Evolutionary conservation across 1,284 basidiomycete species (phyloP).

Genomic region (Cystobasidiaceae sp.): DNA sequence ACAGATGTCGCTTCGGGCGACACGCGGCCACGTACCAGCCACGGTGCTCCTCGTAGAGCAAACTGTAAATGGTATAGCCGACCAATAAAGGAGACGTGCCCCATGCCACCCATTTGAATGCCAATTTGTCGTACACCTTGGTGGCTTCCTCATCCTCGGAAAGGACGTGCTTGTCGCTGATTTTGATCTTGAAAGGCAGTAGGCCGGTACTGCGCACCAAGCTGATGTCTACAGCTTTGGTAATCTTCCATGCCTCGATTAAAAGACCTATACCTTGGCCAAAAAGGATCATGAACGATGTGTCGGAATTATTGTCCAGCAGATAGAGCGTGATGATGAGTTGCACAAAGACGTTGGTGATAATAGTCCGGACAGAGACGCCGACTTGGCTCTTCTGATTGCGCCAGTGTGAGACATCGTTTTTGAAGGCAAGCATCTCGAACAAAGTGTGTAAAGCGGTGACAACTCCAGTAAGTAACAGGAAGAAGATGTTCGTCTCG

Average conservation of each 20-base stretch:
- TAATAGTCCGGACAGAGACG: slow-evolving; percentile 56
- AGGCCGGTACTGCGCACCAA: slow-evolving; percentile 57
- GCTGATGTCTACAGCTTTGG: slow-evolving; percentile 70
- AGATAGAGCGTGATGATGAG: slow-evolving; percentile 84
- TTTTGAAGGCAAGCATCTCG: slow-evolving; percentile 88
- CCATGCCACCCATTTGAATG: slow-evolving; percentile 85
- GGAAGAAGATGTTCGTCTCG: slow-evolving; percentile 87
- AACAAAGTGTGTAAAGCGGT: slow-evolving; percentile 84
- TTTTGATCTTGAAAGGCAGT: slow-evolving; percentile 71
- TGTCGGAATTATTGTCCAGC: slow-evolving; percentile 89
- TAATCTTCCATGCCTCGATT: slow-evolving; percentile 92
- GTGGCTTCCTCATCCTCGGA: slow-evolving; percentile 94
- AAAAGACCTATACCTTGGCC: slow-evolving; percentile 58
- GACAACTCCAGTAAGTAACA: slow-evolving; percentile 67
- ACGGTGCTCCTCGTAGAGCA: slow-evolving; percentile 70
- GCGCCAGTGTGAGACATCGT: slow-evolving; percentile 74
- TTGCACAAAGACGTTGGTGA: slow-evolving; percentile 61
- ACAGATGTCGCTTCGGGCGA: neutral
- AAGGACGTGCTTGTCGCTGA: slow-evolving; percentile 89
- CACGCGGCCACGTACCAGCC: slow-evolving; percentile 58
- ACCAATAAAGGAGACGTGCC: slow-evolving; percentile 75
- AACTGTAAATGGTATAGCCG: slow-evolving; percentile 83
- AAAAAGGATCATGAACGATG: slow-evolving; percentile 86
- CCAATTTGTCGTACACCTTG: slow-evolving; percentile 86
- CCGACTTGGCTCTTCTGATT: slow-evolving; percentile 62